phyloP scores from a whole-genome alignment of 805 yeast species.

The Torulaspora gathmanii region DNA sequence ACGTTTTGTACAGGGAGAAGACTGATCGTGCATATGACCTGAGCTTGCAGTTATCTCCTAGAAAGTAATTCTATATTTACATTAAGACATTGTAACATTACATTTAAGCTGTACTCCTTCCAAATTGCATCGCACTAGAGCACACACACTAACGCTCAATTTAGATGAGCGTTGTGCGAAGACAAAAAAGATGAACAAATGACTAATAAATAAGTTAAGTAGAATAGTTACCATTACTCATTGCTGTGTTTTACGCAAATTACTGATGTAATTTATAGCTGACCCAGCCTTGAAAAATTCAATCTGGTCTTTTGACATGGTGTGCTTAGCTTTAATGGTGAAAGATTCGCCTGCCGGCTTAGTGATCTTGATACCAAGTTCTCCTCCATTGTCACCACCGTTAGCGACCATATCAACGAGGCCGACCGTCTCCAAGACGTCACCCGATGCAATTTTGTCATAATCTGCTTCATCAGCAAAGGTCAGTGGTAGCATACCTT shows the following conservation, averaged over 20 bases:
- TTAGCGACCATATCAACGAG: slow-evolving; percentile 71
- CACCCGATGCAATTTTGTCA: slow-evolving; percentile 74
- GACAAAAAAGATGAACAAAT: neutral
- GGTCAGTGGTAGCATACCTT: slow-evolving; percentile 93
- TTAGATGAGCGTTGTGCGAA: neutral
- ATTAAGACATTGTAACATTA: slow-evolving; percentile 2
- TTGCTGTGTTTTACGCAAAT: slow-evolving; percentile 38
- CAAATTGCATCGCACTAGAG: neutral
- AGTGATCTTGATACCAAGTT: slow-evolving; percentile 63
- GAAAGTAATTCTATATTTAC: slow-evolving; percentile 6
- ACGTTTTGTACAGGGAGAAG: slow-evolving; percentile 53
- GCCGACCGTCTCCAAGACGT: slow-evolving; percentile 68
- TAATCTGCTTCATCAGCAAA: slow-evolving; percentile 89
- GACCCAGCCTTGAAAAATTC: slow-evolving; percentile 97
- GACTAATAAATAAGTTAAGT: slow-evolving; percentile 6
- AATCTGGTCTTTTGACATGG: slow-evolving; percentile 95
- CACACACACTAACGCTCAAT: neutral
- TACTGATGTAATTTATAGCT: slow-evolving; percentile 88
- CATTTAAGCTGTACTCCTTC: neutral
- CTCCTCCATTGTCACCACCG: slow-evolving; percentile 85
- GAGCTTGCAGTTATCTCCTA: slow-evolving; percentile 49
- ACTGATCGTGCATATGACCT: slow-evolving; percentile 70
- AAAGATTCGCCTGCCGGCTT: slow-evolving; percentile 68
- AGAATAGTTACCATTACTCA: neutral
- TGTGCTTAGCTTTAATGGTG: slow-evolving; percentile 76